phyloP scores from a whole-genome alignment of 768 basidiomycete genomes.

The Kwoniella botswanensis region DNA sequence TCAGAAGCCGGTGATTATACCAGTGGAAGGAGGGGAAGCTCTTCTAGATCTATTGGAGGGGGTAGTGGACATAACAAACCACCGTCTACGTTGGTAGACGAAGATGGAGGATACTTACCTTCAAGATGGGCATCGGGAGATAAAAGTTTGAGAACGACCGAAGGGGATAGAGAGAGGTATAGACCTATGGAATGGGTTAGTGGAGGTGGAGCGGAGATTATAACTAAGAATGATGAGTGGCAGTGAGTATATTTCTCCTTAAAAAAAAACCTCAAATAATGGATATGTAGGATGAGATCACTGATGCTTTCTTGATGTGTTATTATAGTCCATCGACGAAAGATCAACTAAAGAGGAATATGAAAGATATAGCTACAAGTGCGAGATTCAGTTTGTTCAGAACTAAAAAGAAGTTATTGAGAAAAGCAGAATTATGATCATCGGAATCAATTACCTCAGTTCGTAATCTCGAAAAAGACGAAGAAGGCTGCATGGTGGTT shows the following conservation, averaged over 20 bases:
- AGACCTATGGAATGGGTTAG: constrained; percentile 56
- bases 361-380: constrained; percentile 53
- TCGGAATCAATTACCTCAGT: too few species aligned
- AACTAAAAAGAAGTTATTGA: constrained; percentile 55
- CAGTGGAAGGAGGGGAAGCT: constrained; percentile 14
- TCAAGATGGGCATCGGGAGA: constrained; percentile 56
- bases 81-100: constrained; percentile 41
- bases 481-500: neutral
- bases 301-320: neutral
- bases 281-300: too few species aligned
- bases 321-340: constrained; percentile 25
- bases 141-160: constrained; percentile 43
- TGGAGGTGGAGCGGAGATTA: constrained; percentile 33
- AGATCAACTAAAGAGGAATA: constrained; percentile 53
- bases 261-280: neutral
- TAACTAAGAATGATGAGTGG: constrained; percentile 51
- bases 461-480: too few species aligned
- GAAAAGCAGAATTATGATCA: constrained; percentile 39
- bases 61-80: constrained; percentile 22
- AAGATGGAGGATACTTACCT: constrained; percentile 54
- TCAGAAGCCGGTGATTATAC: constrained; percentile 9
- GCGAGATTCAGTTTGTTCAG: constrained; percentile 54
- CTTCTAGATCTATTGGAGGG: constrained; percentile 16
- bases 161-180: constrained; percentile 55
- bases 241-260: constrained; percentile 46